These are phyloP conservation scores for Aegilops sharonensis DNA, from an alignment of 176 grass and related monocot species.

Conservation along the genomic window DNA sequence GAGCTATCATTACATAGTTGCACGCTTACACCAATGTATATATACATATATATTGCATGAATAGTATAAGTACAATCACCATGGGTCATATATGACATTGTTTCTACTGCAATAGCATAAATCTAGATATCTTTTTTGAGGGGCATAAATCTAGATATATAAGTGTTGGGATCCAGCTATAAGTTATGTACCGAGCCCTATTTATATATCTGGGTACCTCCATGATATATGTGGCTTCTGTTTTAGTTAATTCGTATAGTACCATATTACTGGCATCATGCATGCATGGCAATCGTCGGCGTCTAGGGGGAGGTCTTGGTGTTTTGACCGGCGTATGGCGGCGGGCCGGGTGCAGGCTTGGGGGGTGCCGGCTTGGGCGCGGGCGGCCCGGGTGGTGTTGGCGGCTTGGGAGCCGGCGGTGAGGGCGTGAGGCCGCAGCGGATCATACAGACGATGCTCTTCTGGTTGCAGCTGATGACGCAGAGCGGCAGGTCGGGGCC, in stretches of 20 bases:
- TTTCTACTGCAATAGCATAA: background rate
- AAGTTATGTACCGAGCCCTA: background rate
- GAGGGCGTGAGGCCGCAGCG: constrained; percentile 33
- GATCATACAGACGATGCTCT: constrained; percentile 45
- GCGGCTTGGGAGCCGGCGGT: background rate
- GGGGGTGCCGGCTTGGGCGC: background rate
- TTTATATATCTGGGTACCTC: background rate
- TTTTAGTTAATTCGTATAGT: background rate
- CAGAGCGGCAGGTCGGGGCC: constrained; percentile 46
- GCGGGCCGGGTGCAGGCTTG: constrained; percentile 10
- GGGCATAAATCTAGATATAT: background rate
- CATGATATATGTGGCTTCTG: background rate
- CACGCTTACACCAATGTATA: background rate
- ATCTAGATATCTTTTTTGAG: background rate
- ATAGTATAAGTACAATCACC: background rate
- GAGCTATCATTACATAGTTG: background rate
- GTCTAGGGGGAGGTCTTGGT: background rate
- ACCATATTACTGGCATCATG: background rate
- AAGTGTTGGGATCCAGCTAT: background rate
- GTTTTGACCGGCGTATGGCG: background rate
- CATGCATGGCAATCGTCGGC: background rate
- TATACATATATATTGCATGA: constrained; percentile 11
- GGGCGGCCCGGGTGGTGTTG: constrained; percentile 1
- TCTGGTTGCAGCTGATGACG: constrained; percentile 44
- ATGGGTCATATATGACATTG: background rate